These are phyloP conservation scores for Colletotrichum filicis DNA, from an alignment of 2,329 filamentous ascomycete species.

Conservation along the genomic window DNA sequence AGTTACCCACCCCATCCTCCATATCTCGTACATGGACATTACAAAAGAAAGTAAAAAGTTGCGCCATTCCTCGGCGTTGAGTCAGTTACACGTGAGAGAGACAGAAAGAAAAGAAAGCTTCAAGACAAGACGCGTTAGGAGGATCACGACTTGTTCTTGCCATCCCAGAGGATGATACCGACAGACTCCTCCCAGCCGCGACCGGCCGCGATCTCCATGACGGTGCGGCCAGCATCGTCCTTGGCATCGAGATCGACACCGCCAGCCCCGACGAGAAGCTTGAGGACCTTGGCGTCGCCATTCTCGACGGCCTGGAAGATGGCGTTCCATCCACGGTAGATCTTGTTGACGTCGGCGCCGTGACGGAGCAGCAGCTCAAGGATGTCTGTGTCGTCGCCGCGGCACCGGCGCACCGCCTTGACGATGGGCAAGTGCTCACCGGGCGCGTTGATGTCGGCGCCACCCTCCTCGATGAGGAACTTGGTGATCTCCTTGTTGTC, in stretches of 20 bases:
- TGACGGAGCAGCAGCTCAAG: slow-evolving; percentile 71
- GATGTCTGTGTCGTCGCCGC: slow-evolving; percentile 66
- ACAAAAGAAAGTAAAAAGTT: slow-evolving; percentile 4
- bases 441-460: slow-evolving; percentile 73
- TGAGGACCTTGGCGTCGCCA: slow-evolving; percentile 65
- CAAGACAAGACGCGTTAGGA: not conserved
- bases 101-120: not conserved
- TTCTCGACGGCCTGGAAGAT: slow-evolving; percentile 75
- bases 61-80: not conserved
- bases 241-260: slow-evolving; percentile 62
- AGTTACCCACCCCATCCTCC: slow-evolving; percentile 6
- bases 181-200: slow-evolving; percentile 69
- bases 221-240: slow-evolving; percentile 65
- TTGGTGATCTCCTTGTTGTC: slow-evolving; percentile 68
- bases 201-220: slow-evolving; percentile 67
- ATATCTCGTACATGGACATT: slow-evolving; percentile 1
- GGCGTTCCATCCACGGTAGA: slow-evolving; percentile 74
- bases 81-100: not conserved
- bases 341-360: slow-evolving; percentile 75
- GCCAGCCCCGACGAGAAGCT: slow-evolving; percentile 59
- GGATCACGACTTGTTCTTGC: slow-evolving; percentile 20
- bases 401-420: slow-evolving; percentile 72
- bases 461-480: slow-evolving; percentile 70
- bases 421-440: slow-evolving; percentile 79
- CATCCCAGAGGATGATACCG: slow-evolving; percentile 50